Evolutionary conservation across 352 stramenopile genomes (phyloP), one percentile per base, ranked within the genome.

Genomic region (Aphanomyces astaci): DNA sequence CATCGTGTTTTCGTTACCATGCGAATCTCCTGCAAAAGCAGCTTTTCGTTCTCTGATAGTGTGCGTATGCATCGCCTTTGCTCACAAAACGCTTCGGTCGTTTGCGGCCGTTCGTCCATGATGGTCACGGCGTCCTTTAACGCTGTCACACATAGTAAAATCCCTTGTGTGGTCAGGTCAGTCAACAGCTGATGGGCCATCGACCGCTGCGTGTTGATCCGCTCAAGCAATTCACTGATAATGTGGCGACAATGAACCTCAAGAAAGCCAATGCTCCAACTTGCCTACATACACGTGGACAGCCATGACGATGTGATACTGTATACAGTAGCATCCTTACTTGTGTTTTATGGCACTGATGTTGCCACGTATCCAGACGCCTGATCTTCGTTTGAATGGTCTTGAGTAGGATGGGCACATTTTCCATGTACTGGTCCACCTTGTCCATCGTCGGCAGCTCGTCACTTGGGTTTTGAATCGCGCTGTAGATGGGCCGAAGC

Each of bases 71-170:
- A 76, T 63, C 81, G 83, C 68, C 88, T 75, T 63, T 91, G 83
- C 31, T 87, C 78, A 32, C 81, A 89, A 52, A 89, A 91, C 32
- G 74, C 84, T 27, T 89, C 80, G 32, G 88, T 84, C 3, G 88
- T 52, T 51, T 91, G 83, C 19, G 83, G 83, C 7, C 83, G 76
- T 40, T 91, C 83, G 71, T 91, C 83, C 7, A 87, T 68, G 19
- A 87, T 45, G 5, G 76, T 22, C 0, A 71, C 80, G 10, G 80
- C 76, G n/a, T 73, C 74, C 62, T 89, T 82, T 3, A 91, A 68
- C 3, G 30, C 45, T 28, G 46, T 51, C 1, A 87, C 49, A 56
- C 81, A 89, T 17, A 84, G 74, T 0, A 55, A 36, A 1, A 84
- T 71, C 2, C 82, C 82, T 2, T 77, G 57, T 3, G 70, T 45